Base-by-base conservation (phyloP, 2,329 filamentous ascomycete genomes). In the Penicillium thymicola region DNA sequence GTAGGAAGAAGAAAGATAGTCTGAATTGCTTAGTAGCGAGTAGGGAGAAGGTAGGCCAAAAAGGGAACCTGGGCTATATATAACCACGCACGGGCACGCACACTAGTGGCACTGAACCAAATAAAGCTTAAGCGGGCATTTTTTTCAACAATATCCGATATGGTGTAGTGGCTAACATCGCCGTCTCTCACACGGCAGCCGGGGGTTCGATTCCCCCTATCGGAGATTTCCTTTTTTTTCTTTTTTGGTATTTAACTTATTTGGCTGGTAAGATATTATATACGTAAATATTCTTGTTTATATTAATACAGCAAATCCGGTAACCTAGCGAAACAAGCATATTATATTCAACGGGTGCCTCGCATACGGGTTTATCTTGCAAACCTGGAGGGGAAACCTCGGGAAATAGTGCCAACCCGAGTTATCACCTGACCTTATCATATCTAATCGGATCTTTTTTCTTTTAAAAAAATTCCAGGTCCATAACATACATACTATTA, bases 101-200 rank as follows among this genome's bases (percentile, higher is more conserved):
- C n/a, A n/a, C n/a, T n/a, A n/a, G n/a, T n/a, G n/a, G n/a, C n/a
- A n/a, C n/a, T n/a, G n/a, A n/a, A n/a, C n/a, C n/a, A n/a, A n/a
- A n/a, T n/a, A n/a, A n/a, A n/a, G n/a, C n/a, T n/a, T n/a, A n/a
- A n/a, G n/a, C n/a, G n/a, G n/a, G n/a, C n/a, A n/a, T n/a, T n/a
- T n/a, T n/a, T n/a, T n/a, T n/a, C n/a, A n/a, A n/a, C n/a, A 30
- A 40, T 13, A 47, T 66, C 63, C 63, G 62, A 60, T 69, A 67
- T 66, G 66, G 67, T 61, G 65, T 67, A 67, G 65, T 66, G 65
- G 63, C 62, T 66, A 67, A 66, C 65, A 68, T 68, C 65, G 65
- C 54, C 60, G 64, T 65, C 63, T 67, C 64, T 67, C 65, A 67
- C 65, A 65, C 65, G 60, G 54, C 65, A 67, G 63, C 63, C 65